Percentiles rank a stretch among this genome's conserved stretches.
Evolutionary conservation across 306 rosid species (phyloP).

Genomic region (Glycine tomentella): DNA sequence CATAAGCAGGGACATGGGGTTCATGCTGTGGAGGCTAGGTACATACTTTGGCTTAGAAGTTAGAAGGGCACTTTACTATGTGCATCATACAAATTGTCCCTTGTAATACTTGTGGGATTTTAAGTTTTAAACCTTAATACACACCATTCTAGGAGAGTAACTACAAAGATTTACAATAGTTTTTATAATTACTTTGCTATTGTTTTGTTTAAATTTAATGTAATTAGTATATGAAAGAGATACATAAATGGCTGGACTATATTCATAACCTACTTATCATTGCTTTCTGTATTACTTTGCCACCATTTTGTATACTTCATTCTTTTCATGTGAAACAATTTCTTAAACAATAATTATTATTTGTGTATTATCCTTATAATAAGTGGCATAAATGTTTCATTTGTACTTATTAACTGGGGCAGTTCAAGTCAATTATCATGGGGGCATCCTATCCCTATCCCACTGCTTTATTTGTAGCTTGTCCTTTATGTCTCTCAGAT

Average conservation of each 20-base stretch:
- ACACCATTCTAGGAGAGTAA: conserved; percentile 17
- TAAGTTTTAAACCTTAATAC: conserved; percentile 19
- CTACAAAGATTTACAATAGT: conserved; percentile 24
- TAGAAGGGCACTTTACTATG: conserved; percentile 26
- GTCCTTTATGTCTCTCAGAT: neutral
- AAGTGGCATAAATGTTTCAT: neutral
- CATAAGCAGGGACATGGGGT: conserved; percentile 41
- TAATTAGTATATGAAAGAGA: neutral
- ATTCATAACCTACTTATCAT: conserved; percentile 13
- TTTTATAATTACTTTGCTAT: conserved; percentile 12
- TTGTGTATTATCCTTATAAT: neutral
- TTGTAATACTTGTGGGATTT: conserved; percentile 30
- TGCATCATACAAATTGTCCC: conserved; percentile 10
- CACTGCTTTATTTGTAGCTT: neutral
- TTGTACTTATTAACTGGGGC: neutral
- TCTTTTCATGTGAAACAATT: conserved; percentile 1
- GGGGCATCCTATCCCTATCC: neutral
- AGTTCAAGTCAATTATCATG: neutral
- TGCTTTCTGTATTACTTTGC: no score
- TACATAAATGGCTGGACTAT: neutral
- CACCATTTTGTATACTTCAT: no score
- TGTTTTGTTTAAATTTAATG: neutral
- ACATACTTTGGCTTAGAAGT: conserved; percentile 34
- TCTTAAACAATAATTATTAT: neutral
- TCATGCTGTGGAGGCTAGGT: conserved; percentile 42